These are phyloP conservation scores for Volutella citrinella DNA, from an alignment of 2,329 filamentous ascomycete genomes.

Conservation along the genomic window DNA sequence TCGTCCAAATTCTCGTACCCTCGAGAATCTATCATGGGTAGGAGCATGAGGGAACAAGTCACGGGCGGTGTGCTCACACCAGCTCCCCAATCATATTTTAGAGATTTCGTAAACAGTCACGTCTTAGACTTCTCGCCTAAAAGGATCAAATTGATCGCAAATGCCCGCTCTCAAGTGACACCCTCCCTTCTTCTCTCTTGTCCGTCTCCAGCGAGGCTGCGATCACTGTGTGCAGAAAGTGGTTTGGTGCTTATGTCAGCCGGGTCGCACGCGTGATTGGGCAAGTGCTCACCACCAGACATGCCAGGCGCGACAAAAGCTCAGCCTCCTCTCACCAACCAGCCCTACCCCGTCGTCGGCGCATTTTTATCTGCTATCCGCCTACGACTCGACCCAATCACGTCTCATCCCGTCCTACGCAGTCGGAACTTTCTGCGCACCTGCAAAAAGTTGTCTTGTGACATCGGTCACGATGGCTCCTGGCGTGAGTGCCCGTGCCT, in stretches of 20 bases:
- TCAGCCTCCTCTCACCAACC: constrained; percentile 9
- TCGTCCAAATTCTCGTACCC: too few relatives aligned
- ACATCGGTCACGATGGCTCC: constrained; percentile 35
- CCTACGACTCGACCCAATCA: constrained; percentile 11
- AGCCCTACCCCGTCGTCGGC: constrained; percentile 7
- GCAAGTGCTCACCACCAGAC: constrained; percentile 7
- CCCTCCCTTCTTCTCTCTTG: too few relatives aligned
- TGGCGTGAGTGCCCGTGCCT: constrained; percentile 30
- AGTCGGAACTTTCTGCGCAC: background rate
- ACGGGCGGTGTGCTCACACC: too few relatives aligned
- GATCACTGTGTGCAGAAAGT: too few relatives aligned
- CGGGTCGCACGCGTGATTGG: constrained; percentile 18
- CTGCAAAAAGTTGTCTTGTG: constrained; percentile 1
- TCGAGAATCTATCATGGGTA: too few relatives aligned
- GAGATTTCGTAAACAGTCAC: too few relatives aligned
- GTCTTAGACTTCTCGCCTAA: too few relatives aligned
- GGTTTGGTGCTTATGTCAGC: constrained; percentile 26
- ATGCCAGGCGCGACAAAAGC: constrained; percentile 21
- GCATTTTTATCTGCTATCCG: constrained; percentile 4
- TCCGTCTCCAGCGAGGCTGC: too few relatives aligned
- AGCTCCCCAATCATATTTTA: too few relatives aligned
- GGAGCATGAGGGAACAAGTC: too few relatives aligned
- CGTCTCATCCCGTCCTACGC: background rate
- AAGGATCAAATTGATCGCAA: too few relatives aligned
- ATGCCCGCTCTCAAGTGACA: too few relatives aligned